Conservation (phyloP, 2,329 filamentous ascomycete species). For the Ophiostoma tasmaniense region DNA sequence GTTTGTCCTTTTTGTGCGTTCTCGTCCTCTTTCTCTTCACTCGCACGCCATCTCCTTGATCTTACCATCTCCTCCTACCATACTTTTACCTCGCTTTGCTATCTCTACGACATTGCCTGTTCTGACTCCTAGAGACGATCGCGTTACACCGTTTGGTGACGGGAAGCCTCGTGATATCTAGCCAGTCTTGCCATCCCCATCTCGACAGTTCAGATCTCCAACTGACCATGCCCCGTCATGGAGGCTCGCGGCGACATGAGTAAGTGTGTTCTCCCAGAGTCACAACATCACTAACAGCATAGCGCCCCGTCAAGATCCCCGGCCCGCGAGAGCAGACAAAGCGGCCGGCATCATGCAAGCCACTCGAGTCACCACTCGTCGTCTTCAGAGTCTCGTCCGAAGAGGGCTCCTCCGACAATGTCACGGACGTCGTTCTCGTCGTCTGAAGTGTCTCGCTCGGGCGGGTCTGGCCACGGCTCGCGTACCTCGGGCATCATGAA, state of each 20-base stretch:
- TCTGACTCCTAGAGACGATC: background rate
- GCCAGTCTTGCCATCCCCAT: background rate
- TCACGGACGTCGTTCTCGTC: background rate
- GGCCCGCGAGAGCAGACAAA: background rate
- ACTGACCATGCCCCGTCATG: background rate
- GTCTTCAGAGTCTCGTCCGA: background rate
- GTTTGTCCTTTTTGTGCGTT: background rate
- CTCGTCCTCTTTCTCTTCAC: background rate
- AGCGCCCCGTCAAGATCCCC: background rate
- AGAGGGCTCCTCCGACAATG: background rate
- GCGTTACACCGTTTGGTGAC: background rate
- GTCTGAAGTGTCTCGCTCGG: background rate
- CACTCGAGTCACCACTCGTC: background rate
- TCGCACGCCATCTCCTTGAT: too few relatives aligned
- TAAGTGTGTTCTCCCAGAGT: background rate
- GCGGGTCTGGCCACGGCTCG: background rate
- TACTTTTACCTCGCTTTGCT: background rate
- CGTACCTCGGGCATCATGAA: slow-evolving; percentile 12
- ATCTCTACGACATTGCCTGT: too few relatives aligned
- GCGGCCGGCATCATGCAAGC: background rate
- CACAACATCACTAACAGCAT: background rate
- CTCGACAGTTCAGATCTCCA: background rate
- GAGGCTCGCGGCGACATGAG: slow-evolving; percentile 10
- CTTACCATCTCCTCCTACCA: too few relatives aligned
- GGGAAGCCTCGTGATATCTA: background rate